Base-by-base conservation (phyloP, 1,284 basidiomycete species). In the Tilletia caries region DNA sequence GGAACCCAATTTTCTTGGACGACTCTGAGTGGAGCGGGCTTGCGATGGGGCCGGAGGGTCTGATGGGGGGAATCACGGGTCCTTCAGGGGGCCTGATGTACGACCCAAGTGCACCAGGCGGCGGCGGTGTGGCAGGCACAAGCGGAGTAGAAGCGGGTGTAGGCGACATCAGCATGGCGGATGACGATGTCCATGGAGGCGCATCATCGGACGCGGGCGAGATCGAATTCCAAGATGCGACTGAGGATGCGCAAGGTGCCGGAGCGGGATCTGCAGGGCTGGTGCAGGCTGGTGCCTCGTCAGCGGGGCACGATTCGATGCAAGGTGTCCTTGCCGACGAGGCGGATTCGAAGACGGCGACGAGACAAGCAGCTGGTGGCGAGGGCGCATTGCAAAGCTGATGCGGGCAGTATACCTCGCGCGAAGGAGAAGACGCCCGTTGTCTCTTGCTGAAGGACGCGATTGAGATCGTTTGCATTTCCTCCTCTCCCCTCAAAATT, bases 141-240 rank as follows among this genome's bases (percentile, higher is more conserved):
- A 62, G 58, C 18, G 58, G 58, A 20, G 58, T 62, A 15, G 58
- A 62, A 18, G 27, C 58, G 1, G 58, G 58, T 13, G 58, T 62
- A 3, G 58, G 58, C 12, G 58, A 62, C 13, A 62, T 62, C 29
- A 62, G 58, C 32, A 62, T 62, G 58, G 58, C 58, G 13, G 58
- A 62, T 34, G 58, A 62, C 34, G 58, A 62, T 4, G 15, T 37
- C 18, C 58, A 62, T 13, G 58, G 58, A 27, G 58, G 58, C 33
- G 33, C 58, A 62, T 25, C 27, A 18, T 62, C 58, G 32, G 58
- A 62, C 23, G 58, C 58, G 29, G 58, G 58, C 18, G 58, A 62
- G 32, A 34, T 62, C 5, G 58, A 62, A 18, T 62, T 62, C 58
- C 58, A 62, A 29, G 58, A 62, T 37, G 58, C 58, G 58, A 34